Evolutionary conservation across 2,329 filamentous ascomycete species (phyloP), one percentile per base, ranked within the genome.

Genomic region (Pezicula rhizophila): DNA sequence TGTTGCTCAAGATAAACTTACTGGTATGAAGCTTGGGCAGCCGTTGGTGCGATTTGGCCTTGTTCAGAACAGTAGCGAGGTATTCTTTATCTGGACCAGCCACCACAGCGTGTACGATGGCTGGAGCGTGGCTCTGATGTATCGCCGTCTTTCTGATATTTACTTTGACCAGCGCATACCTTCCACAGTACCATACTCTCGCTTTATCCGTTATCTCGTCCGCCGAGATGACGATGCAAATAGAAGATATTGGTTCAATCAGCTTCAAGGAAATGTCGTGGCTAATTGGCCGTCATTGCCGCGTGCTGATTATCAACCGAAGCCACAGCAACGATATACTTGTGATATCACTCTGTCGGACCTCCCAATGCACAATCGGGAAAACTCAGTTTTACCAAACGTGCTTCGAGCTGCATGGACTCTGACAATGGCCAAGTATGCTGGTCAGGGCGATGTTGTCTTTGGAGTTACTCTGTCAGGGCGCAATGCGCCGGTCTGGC

Each of bases 31-130:
- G 8, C 40, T 42, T 31, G 40, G 40, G n/a, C 23, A 42, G 40
- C 40, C 40, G 12, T 25, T 42, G 3, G 39, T 44, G 8, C 37
- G 47, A 33, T 48, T 26, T 44, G 51, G 35, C 2, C 6, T 53
- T 23, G 28, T 53, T 4, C 15, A 49, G 5, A 47, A 48, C 15
- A 8, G 3, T 5, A 26, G 11, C 40, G 40, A 42, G 25, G 8
- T 8, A 17, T 48, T 44, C 20, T 71, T 78, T 17, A 66, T 75
- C 3, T 73, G 73, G 64, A 72, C 71, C 0, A 68, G 74, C 43
- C 75, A 78, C 49, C 75, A 78, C 47, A 72, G 72, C 4, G 62
- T 78, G 1, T 78, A 77, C 51, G 75, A 78, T 59, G 75, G 75
- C 8, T 72, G 66, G 69, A 70, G 66, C 37, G 56, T 70, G 43